Evolutionary conservation across 2,329 filamentous ascomycete genomes (phyloP), one percentile per base, ranked within the genome.

Genomic region (Pseudopithomyces chartarum): DNA sequence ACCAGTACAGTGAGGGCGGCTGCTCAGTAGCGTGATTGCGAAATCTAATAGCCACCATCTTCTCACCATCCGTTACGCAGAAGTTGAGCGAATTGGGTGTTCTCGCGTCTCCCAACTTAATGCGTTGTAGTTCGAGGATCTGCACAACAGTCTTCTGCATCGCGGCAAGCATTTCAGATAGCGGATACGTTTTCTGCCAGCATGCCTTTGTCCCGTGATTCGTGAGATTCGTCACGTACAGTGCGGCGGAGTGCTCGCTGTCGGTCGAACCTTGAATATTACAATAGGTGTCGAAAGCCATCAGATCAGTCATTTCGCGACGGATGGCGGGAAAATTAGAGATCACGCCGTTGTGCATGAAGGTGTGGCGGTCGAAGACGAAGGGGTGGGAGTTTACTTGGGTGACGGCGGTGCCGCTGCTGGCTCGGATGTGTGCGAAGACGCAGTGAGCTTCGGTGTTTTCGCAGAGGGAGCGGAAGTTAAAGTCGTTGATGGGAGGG

Each of bases 281-380:
- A 50, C 73, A 76, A 61, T 82, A 84, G 1, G 78, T 76, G 48
- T 82, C 80, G 29, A 79, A 77, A 38, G 73, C 76, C 58, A 85
- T 71, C 6, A 79, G 67, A 19, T 76, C 70, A 12, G 75, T 78
- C 57, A 84, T 68, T 22, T 79, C 75, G 8, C 81, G 77, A 29
- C 80, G 78, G 47, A 85, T 80, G 7, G 68, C 59, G 1, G 71
- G 61, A 65, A 84, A 84, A 58, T 79, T 70, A 11, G 77, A 76
- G 33, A 84, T 76, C 15, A 78, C 78, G 1, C 83, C 83, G 62
- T 85, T 85, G 73, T 85, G 83, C 83, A 85, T 84, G 65, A 84
- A 81, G 8, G 76, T 74, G 59, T 84, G 81, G 36, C 82, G 73
- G 13, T 83, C 82, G 51, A 84, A 85, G 29, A 80, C 75, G 65